Base-by-base conservation (phyloP, 768 basidiomycete species). In the Calocybe indica region DNA sequence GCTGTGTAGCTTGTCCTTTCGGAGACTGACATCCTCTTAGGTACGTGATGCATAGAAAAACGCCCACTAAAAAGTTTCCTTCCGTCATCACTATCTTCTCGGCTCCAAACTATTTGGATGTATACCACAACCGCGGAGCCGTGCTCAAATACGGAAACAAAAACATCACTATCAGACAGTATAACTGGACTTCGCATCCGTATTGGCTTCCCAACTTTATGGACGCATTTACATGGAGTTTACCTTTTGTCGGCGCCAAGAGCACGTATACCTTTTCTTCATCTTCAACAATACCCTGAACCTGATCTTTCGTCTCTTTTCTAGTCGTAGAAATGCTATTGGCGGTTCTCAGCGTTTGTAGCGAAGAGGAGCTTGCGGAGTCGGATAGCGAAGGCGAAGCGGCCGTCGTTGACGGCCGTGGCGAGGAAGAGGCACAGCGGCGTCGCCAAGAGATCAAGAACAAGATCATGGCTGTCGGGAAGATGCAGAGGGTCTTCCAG, bases 181-280 rank as follows among this genome's bases (percentile, higher is more conserved):
- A 88, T 58, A 85, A 85, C 60, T 78, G 75, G 43, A 80, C 72
- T 31, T 75, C 85, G n/a, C 90, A 93, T 58, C 90, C 90, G 4
- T 96, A 91, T 65, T 94, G 92, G 92, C 64, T 98, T 30, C 94
- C 94, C 0, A 96, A 96, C 69, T 96, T 96, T 58, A 94, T 94
- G 81, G 91, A 98, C 60, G 93, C 92, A 30, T 98, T 98, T 62
- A 95, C 93, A 8, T 98, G 94, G 95, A 91, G 88, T 75, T 63
- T 98, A 48, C 95, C 95, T 0, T 98, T 98, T 62, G 93, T 98
- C 5, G 94, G 93, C 45, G 84, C 91, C 54, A 98, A 98, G 72
- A 96, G 94, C 94, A 52, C 46, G 89, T 70, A 36, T 28, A 48
- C 33, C 22, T 22, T 63, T 35, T 4, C 14, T 45, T 40, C 8